phyloP scores from a whole-genome alignment of 2,329 filamentous ascomycete species.

The Penicillium sp. region DNA sequence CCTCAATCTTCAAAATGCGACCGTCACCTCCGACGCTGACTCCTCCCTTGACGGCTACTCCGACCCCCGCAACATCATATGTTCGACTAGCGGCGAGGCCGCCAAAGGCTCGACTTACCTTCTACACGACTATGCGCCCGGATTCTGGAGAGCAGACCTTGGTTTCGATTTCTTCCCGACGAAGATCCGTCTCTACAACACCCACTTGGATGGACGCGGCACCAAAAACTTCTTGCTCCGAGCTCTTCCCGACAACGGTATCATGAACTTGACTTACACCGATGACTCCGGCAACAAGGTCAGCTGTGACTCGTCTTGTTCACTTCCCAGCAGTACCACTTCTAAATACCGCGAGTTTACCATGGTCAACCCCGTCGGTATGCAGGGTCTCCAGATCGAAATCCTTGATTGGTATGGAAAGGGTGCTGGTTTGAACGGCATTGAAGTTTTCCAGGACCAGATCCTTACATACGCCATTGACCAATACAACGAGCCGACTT shows the following conservation, averaged over 20 bases:
- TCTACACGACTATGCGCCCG: conserved; percentile 71
- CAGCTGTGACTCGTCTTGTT: conserved; percentile 80
- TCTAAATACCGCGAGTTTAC: conserved; percentile 81
- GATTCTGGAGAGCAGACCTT: conserved; percentile 82
- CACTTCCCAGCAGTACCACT: conserved; percentile 71
- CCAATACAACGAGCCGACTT: conserved; percentile 85
- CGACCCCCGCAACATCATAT: conserved; percentile 80
- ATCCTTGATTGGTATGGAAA: conserved; percentile 84
- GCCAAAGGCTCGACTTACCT: conserved; percentile 81
- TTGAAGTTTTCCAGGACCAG: conserved; percentile 84
- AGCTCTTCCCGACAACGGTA: conserved; percentile 81
- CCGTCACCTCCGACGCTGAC: conserved; percentile 65
- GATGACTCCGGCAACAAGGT: conserved; percentile 69
- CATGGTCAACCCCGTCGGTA: conserved; percentile 85
- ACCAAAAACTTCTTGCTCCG: conserved; percentile 88
- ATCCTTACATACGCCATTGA: conserved; percentile 84
- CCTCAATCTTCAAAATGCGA: conserved; percentile 80
- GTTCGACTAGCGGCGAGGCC: conserved; percentile 68
- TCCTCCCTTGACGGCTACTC: conserved; percentile 68
- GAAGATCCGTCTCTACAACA: conserved; percentile 86
- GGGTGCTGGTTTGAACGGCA: conserved; percentile 81
- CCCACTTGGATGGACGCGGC: conserved; percentile 77
- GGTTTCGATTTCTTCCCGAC: conserved; percentile 83
- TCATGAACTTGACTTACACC: conserved; percentile 93
- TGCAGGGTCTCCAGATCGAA: conserved; percentile 83